Evolutionary conservation across 2,329 filamentous ascomycete genomes (phyloP), one percentile per base, ranked within the genome.

Genomic region (Trichophyton verrucosum): DNA sequence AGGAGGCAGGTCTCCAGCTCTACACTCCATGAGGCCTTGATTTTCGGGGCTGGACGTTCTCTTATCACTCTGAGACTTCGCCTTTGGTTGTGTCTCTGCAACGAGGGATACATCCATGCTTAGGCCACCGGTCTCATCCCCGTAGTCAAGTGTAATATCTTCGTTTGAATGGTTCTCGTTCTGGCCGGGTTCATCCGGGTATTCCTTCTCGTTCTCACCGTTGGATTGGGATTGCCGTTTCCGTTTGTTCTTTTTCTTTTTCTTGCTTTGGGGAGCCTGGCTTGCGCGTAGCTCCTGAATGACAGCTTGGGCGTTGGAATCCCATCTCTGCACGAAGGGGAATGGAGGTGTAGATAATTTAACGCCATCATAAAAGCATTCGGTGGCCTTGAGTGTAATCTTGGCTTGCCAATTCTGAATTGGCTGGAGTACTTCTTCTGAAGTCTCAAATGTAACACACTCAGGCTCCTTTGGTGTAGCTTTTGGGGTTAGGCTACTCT

Each of bases 241-340:
- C 63, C 80, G 77, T 66, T 80, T 81, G 62, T 80, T 81, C 63
- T 80, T 77, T 67, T 80, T 81, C 63, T 79, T 77, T 66, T 83
- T 75, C 62, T 70, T 74, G 38, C 66, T 66, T 30, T 60, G 65
- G 13, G 67, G 66, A 2, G 62, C 38, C 38, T 60, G 55, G 60
- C 64, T 69, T 22, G 69, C 73, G 64, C 72, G 74, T 62, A 66
- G 70, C 64, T 71, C 71, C 61, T 68, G 73, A 65, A 77, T 78
- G 68, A 65, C 69, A 57, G 68, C 65, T 59, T 82, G 80, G 67
- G 91, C 88, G 63, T 90, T 86, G 2, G 83, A 81, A 72, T 95
- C 89, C 92, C 91, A 96, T 55, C 88, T 82, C 72, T 96, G 91
- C 15, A 88, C 79, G 71, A 96, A 96, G 0, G 91, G 91, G 68